Evolutionary conservation across 352 stramenopile genomes (phyloP), one percentile per base, ranked within the genome.

Genomic region (Globisporangium parvum): DNA sequence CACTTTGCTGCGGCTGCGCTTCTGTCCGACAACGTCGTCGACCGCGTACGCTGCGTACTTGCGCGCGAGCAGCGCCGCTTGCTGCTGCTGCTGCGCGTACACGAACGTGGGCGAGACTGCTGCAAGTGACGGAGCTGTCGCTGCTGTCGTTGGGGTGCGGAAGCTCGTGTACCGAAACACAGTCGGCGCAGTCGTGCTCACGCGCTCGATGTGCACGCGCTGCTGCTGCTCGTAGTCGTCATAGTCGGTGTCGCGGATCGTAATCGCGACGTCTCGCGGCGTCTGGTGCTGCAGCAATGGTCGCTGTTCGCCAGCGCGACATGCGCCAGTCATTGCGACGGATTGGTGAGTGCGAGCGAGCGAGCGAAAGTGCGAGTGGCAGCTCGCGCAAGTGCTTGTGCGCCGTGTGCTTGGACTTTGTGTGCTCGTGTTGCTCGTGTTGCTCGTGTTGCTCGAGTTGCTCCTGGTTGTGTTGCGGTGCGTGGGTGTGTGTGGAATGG

Each of bases 41-140:
- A 73, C 65, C 26, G 65, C 52, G 44, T 76, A 77, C 37, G 58
- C 56, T 14, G 64, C 60, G 39, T 65, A 62, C 53, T 81, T 69
- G 55, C 64, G 62, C 14, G 47, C 51, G 41, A 53, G 39, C 28
- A 63, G 12, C 21, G 56, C 21, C 33, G 51, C n/a, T 41, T 55
- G 47, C 3, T 49, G 37, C 10, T 37, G 23, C 15, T 60, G 47
- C 15, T 60, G 55, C 24, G 45, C 15, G 37, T 39, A 50, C 6
- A 21, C 18, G 39, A 50, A 50, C 49, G 24, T 55, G 1, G 55
- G 55, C 26, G 55, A 54, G 17, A 60, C 47, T 1, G 47, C n/a
- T 0, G 55, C 55, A 1, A 51, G 28, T 1, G 53, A 59, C 12
- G 50, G 26, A 28, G 26, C 26, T 28, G 26, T 28, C 26, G 26